Evolutionary conservation across 257 asterid species (phyloP), one percentile per base, ranked within the genome.

Genomic region (Rehmannia glutinosa): DNA sequence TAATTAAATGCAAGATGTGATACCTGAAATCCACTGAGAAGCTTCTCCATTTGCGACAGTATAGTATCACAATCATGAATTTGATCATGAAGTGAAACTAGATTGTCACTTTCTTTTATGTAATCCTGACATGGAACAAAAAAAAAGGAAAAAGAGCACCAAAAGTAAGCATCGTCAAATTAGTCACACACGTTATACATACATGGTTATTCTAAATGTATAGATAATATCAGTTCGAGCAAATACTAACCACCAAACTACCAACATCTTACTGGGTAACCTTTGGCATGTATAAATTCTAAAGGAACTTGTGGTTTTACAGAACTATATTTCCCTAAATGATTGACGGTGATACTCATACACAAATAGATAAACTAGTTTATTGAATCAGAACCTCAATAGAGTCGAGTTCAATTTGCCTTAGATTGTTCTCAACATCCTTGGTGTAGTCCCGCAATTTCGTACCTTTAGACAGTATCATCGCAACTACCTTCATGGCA

Each of bases 1-100:
- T 8, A 39, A 64, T 50, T 62, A 20, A 43, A 70, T 24, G 49
- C 45, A 71, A 36, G 17, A 68, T 30, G 42, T 30, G 42, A 30
- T 83, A 91, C 99, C 99, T 91, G 99, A 78, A 94, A 94, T 53
- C 97, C 99, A 76, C 91, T 79, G 35, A 94, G 97, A 56, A 94
- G 88, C 55, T 88, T 84, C 80, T 91, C 99, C 99, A 94, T 94
- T 71, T 91, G 97, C 3, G 95, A 85, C 32, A 94, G 87, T 65
- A 94, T 94, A 65, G 84, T 76, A 73, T 94, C 99, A 70, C 99
- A 94, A 73, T 91, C 97, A 72, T 80, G 96, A 75, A 94, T 94
- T 78, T 94, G 96, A 76, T 94, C 99, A 65, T 94, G 97, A 70
- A 94, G 96, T 32, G 97, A 91, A 66, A 94, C 86, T 43, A 94